These are phyloP conservation scores for Pythium biforme DNA, from an alignment of 352 stramenopile genomes.

Conservation along the genomic window DNA sequence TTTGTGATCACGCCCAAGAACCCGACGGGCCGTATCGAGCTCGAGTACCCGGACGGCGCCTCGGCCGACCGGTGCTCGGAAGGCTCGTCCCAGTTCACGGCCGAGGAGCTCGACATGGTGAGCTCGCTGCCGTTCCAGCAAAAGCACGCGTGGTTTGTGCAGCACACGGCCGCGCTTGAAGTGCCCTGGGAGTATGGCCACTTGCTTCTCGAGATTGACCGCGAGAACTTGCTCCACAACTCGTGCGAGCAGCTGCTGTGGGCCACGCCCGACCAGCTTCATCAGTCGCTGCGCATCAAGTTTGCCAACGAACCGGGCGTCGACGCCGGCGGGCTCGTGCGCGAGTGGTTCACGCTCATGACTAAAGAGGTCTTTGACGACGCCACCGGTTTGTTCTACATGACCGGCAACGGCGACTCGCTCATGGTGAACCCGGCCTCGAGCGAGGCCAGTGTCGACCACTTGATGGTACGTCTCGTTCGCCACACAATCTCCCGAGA, in stretches of 20 bases:
- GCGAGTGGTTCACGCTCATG: constrained; percentile 92
- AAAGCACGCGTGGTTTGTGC: constrained; percentile 88
- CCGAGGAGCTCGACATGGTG: constrained; percentile 75
- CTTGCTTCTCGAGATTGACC: constrained; percentile 83
- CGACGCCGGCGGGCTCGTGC: constrained; percentile 87
- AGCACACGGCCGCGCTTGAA: constrained; percentile 82
- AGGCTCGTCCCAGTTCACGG: constrained; percentile 52
- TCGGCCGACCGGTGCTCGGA: constrained; percentile 55
- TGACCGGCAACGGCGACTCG: constrained; percentile 66
- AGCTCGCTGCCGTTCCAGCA: constrained; percentile 76
- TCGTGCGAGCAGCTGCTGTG: constrained; percentile 86
- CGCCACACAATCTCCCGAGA: constrained; percentile 5
- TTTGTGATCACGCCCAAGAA: constrained; percentile 79
- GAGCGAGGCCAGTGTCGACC: constrained; percentile 76
- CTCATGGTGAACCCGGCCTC: constrained; percentile 87
- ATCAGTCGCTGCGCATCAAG: constrained; percentile 87
- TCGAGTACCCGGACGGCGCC: constrained; percentile 67
- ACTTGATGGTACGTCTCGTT: constrained; percentile 66
- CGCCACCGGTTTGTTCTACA: constrained; percentile 77
- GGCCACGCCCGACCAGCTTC: constrained; percentile 78
- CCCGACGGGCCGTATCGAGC: constrained; percentile 63
- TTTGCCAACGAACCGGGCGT: constrained; percentile 91
- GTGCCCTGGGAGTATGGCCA: constrained; percentile 88
- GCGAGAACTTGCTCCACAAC: constrained; percentile 88
- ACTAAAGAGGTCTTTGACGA: constrained; percentile 89